Conservation (phyloP, 2,329 filamentous ascomycete genomes). For the Coniochaeta prunicola region DNA sequence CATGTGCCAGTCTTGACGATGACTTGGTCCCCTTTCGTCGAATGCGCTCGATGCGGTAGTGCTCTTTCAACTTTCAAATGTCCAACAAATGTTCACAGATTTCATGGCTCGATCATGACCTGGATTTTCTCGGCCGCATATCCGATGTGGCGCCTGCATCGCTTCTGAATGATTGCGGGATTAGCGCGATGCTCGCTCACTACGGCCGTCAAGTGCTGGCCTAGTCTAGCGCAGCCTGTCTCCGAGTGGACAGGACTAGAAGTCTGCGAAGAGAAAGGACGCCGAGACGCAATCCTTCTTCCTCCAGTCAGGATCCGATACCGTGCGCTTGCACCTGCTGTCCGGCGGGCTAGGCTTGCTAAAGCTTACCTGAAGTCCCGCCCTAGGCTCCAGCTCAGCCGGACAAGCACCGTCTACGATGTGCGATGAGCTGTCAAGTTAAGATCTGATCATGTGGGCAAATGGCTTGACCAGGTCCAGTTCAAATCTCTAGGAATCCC, state of each 20-base stretch:
- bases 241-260: not conserved
- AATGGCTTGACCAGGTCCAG: not conserved
- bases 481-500: not conserved
- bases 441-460: not conserved
- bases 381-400: not conserved
- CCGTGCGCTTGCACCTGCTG: not conserved
- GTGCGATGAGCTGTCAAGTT: not conserved
- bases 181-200: not conserved
- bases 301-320: not conserved
- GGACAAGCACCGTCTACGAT: not conserved
- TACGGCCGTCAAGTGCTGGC: not conserved
- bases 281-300: not conserved
- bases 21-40: constrained; percentile 1
- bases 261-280: not conserved
- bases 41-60: not conserved
- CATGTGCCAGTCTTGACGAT: constrained; percentile 7
- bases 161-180: not conserved
- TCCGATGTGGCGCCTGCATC: not conserved
- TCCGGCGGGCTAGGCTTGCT: not conserved
- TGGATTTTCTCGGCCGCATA: not conserved
- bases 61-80: not conserved
- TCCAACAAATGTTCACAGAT: not conserved
- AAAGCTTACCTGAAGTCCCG: not conserved
- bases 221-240: not conserved
- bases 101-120: not conserved